Evolutionary conservation across 179 eudicot species (phyloP), one percentile per base, ranked within the genome.

Genomic region (Drosera spatulata): DNA sequence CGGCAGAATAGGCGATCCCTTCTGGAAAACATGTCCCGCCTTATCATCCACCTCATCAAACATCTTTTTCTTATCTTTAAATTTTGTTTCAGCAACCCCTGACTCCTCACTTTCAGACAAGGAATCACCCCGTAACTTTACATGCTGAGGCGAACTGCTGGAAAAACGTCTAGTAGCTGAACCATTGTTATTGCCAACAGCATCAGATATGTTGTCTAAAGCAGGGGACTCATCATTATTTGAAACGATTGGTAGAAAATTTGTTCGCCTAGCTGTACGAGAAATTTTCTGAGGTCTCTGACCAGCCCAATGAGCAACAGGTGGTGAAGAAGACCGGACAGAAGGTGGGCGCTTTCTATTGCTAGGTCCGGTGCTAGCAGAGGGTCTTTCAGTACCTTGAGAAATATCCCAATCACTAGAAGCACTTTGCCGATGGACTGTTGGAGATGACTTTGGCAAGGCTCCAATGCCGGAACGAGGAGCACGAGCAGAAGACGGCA

Each of bases 41-140:
- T 77, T 80, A 58, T 77, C 80, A 67, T 80, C 82, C 50, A 61
- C 55, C 55, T 75, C 82, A 61, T 70, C 79, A 59, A 58, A 64
- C 64, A 75, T 82, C 75, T 80, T 82, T 39, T 60, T 71, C 77
- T 76, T 82, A 56, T 74, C 76, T 70, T 67, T 70, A 48, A 67
- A 66, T 69, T 71, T 76, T 55, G 61, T 65, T 64, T 80, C 91
- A 66, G 83, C 77, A 66, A 75, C 72, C 58, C 83, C 93, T 4
- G 87, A 82, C 61, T 80, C 88, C 79, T 85, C 88, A 76, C 82
- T 85, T 69, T 82, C 93, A 49, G 93, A 82, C 57, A 78, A 65
- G 63, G 71, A 69, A 45, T 82, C 86, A 60, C 73, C 64, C 62
- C 74, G 80, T 50, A 69, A 51, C 67, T 75, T 80, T 45, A 64